Evolutionary conservation across 768 basidiomycete species (phyloP).

Genomic region (Boletus bicolor): DNA sequence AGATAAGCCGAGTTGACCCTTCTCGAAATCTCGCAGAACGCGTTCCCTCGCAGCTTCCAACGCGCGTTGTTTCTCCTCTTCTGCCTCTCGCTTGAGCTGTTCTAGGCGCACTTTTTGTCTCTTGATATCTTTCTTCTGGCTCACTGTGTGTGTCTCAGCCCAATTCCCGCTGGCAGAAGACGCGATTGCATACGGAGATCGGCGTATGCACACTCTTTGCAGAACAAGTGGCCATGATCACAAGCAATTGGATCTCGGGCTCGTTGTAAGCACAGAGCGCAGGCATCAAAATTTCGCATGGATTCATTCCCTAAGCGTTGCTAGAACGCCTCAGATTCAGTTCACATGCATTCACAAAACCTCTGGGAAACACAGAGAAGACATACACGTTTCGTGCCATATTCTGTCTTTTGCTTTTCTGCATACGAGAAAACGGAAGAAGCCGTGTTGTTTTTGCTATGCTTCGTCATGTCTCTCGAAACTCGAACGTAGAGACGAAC

Average conservation of each 20-base stretch:
- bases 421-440: conserved; percentile 89
- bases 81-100: conserved; percentile 71
- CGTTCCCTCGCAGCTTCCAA: conserved; percentile 79
- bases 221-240: conserved; percentile 85
- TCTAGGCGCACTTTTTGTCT: conserved; percentile 81
- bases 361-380: not conserved
- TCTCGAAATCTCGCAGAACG: conserved; percentile 87
- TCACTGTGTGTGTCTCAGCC: conserved; percentile 45
- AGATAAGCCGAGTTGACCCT: conserved; percentile 73
- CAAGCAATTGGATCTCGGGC: conserved; percentile 86
- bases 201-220: conserved; percentile 90
- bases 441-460: conserved; percentile 88
- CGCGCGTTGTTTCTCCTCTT: conserved; percentile 68
- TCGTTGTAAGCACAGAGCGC: conserved; percentile 80
- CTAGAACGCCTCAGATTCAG: conserved; percentile 13
- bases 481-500: not conserved
- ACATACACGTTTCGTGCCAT: conserved; percentile 75
- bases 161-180: conserved; percentile 2
- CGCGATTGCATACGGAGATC: conserved; percentile 62
- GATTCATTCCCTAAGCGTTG: conserved; percentile 74
- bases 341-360: not conserved
- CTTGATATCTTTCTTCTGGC: conserved; percentile 92
- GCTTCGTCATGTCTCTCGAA: conserved; percentile 64
- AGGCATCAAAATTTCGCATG: conserved; percentile 89
- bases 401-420: conserved; percentile 75